Base-by-base conservation (phyloP, 495 filamentous ascomycete species). In the Usnea hakonensis region DNA sequence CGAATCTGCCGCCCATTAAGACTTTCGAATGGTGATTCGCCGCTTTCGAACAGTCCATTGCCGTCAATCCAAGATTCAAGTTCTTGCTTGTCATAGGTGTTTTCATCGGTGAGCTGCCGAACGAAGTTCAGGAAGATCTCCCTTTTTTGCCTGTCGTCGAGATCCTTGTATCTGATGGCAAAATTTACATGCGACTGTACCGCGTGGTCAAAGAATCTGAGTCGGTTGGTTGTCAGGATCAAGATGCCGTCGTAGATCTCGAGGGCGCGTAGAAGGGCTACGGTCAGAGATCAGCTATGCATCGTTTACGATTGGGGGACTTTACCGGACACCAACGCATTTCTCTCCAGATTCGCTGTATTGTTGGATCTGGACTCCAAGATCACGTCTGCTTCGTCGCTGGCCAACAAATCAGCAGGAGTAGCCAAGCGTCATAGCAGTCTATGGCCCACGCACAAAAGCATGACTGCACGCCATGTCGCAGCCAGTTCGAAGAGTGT, bases 141-240 rank as follows among this genome's bases (percentile, higher is more conserved):
- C 2, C 40, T 54, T 1, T 58, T 70, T 48, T 73, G 66, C 10
- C 57, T 37, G 16, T 62, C 38, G 30, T 54, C 64, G 1, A 75
- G 69, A 38, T 65, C 52, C 11, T 55, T 46, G 58, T 70, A 68
- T 46, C 62, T 65, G 40, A 70, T 61, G 37, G 64, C 75, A 21
- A 65, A 30, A 41, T 83, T 77, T 32, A 79, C 77, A 9, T 78
- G 72, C 0, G 76, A 76, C 60, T 75, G 71, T 61, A 80, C 77
- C 8, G 77, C 77, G 43, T 78, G 71, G 64, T 81, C 79, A 58
- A 80, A 75, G 8, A 55, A 61, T 0, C 66, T 70, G 13, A 77
- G 57, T 32, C 75, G 74, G 61, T 81, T 83, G 13, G 78, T 79
- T 3, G 78, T 83, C 43, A 83, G 64, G 67, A 83, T 77, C 43